Evolutionary conservation across 2,329 filamentous ascomycete genomes (phyloP), one percentile per base, ranked within the genome.

Genomic region (Cadophora gregata): DNA sequence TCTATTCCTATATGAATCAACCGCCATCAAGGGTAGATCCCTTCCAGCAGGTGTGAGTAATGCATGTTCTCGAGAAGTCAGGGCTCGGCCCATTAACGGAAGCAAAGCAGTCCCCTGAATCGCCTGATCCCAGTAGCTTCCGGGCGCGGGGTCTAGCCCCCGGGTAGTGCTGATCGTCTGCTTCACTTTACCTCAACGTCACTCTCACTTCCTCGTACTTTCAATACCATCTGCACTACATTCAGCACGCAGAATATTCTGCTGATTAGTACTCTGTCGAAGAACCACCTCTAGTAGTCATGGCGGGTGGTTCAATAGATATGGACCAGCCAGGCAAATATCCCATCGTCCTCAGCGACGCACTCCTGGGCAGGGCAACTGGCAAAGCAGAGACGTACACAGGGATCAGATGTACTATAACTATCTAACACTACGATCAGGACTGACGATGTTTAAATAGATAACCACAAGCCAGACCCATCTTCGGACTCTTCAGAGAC

Each of bases 321-420:
- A 85, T 87, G 68, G 88, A 86, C 63, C 84, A 86, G 77, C 80
- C 81, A 66, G 86, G 82, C 66, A 86, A 87, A 74, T 90, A 89
- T 74, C 87, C 86, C 59, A 84, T 90, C 64, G 82, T 90, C 56
- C 80, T 90, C 53, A 88, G 88, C 75, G 87, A 90, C 72, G 84
- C 84, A 31, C 79, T 90, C 36, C 79, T 88, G 42, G 84, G 85
- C 50, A 85, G 84, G 69, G 77, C 84, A 0, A 12, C 61, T 42
- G 36, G 55, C 12, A 79, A 84, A 36, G 86, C 85, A 70, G 85
- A 88, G 68, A 79, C 86, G 58, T 88, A 86, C 71, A 89, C 87
- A 1, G 85, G 85, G 63, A 81, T 90, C 59, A 80, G 84, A 78
- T 90, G 87, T 89, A 82, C 68, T 84, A 72, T 50, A 51, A 51